Evolutionary conservation across 768 basidiomycete genomes (phyloP), one percentile per base, ranked within the genome.

Genomic region (Auricularia heimuer): DNA sequence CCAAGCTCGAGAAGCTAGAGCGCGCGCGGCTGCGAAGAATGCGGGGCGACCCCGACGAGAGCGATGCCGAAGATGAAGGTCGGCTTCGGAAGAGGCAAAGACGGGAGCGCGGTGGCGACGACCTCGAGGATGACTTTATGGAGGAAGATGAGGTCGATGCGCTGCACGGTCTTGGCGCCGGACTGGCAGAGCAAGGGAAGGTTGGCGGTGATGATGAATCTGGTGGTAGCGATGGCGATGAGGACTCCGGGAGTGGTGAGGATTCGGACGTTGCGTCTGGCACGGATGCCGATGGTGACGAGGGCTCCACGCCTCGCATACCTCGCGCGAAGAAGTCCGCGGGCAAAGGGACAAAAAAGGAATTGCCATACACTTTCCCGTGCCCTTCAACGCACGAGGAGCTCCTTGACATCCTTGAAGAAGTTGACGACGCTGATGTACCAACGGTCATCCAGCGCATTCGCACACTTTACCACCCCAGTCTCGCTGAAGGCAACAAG

Each of bases 311-410:
- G 64, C 37, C 78, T 47, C 81, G 76, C 37, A 82, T 83, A 37
- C 37, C 77, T 69, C 39, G 67, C 67, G 29, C 78, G 68, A 68
- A 71, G 65, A 76, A 77, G n/a, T 61, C 63, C n/a, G 16, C 54
- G 44, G 67, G 67, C 67, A 16, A 75, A 75, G 70, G 8, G 7
- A 67, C 74, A 67, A 72, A 1, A 70, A 69, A 51, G 63, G 92
- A 93, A 65, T 80, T 98, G 3, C 97, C 97, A 0, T 99, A 85
- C 73, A 98, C 92, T 1, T 98, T 98, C 74, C 82, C 90, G 54
- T 96, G 94, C 70, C 97, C 97, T 0, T 74, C 82, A 16, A 85
- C 79, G 11, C 94, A 98, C 69, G 90, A 92, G 58, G 93, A 96
- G 65, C 90, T 98, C 68, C 80, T 96, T n/a, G 84, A 88, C 29